Evolutionary conservation across 2,329 filamentous ascomycete species (phyloP).

Genomic region (Trichoderma atroviride): DNA sequence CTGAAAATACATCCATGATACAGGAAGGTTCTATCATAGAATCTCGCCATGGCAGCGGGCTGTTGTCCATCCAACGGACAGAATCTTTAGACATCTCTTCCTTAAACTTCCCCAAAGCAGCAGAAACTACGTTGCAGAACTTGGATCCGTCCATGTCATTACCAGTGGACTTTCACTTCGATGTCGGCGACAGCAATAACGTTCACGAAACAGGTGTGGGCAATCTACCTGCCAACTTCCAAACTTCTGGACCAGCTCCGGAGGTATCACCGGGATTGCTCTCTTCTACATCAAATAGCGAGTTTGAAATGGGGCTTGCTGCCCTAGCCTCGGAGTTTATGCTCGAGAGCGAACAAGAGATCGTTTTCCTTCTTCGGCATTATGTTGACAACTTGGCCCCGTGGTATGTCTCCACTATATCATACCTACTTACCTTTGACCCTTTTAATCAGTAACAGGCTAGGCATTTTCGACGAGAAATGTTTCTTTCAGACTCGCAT

Average conservation of each 20-base stretch:
- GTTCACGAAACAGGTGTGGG: neutral
- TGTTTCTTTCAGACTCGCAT: slow-evolving; percentile 6
- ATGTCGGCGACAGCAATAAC: neutral
- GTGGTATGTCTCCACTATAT: neutral
- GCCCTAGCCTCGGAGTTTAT: slow-evolving; percentile 12
- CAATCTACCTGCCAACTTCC: neutral
- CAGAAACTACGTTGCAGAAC: neutral
- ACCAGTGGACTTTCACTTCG: neutral
- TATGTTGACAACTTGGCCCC: slow-evolving; percentile 11
- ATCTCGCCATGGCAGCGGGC: neutral
- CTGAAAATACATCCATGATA: neutral
- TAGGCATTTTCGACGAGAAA: slow-evolving; percentile 10
- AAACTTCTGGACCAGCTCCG: neutral
- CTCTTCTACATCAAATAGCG: neutral
- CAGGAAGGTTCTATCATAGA: neutral
- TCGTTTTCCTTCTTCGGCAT: slow-evolving; percentile 17
- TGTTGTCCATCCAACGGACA: neutral
- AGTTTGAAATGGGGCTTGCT: slow-evolving; percentile 10
- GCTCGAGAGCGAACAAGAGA: slow-evolving; percentile 21
- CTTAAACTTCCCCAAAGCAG: neutral
- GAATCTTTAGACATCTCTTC: neutral
- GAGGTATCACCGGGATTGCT: slow-evolving; percentile 1
- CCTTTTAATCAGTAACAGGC: neutral
- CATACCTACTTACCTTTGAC: neutral
- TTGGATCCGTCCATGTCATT: neutral